Evolutionary conservation across 495 filamentous ascomycete genomes (phyloP), one percentile per base, ranked within the genome.

Genomic region (Collariella sp.): DNA sequence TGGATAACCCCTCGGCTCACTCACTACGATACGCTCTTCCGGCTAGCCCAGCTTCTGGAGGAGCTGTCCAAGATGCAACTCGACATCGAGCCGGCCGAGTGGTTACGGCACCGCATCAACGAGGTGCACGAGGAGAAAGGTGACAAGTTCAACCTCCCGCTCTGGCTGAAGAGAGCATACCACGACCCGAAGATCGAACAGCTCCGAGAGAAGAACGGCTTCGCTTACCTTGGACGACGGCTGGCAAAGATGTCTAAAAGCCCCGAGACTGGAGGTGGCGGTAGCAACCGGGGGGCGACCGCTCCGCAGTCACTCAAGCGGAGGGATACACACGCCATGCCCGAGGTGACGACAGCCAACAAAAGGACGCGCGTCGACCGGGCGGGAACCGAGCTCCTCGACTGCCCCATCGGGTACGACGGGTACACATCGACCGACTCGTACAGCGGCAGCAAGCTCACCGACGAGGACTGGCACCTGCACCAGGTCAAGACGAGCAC

Each of bases 11-110:
- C 65, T 44, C 59, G 61, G 7, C 64, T 75, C n/a, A 65, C 65
- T 34, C 68, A 70, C 44, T 78, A 78, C 57, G 74, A 78, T 48
- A 76, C 70, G 0, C 63, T 78, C 9, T 78, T 70, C 54, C 69
- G 75, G 12, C 55, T 78, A 24, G 71, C 70, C 10, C 69, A 74
- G 50, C 64, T 72, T 5, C 67, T 74, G 38, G 68, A 73, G 26
- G 75, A 78, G 57, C 67, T 78, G n/a, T 67, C 61, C 35, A 71
- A 70, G 50, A 74, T 74, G 22, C 57, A 62, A 35, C 68, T 76
- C 18, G 72, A 74, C 34, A 55, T 76, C 52, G 61, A 66, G 7
- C 72, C 75, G 18, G 64, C 74, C 9, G 61, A 76, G 24, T 78
- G 75, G 75, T 59, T 78, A 34, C 71, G 75, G 10, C 73, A 76